phyloP scores from a whole-genome alignment of 1,284 basidiomycete genomes.

The Pyrrhoderma lamaoense region DNA sequence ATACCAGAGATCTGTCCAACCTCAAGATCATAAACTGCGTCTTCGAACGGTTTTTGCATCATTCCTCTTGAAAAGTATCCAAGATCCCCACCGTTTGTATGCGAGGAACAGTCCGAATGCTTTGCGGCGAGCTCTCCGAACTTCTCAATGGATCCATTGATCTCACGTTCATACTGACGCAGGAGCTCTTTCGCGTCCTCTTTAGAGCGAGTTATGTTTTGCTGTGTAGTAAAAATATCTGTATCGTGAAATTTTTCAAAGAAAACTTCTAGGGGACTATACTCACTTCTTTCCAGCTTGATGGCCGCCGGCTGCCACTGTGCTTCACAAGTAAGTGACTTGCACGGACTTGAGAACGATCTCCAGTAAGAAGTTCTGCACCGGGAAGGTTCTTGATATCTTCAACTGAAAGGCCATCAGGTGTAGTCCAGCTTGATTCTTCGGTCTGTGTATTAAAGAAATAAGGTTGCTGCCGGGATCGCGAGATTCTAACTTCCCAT shows the following conservation, averaged over 20 bases:
- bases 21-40: slow-evolving; percentile 75
- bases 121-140: slow-evolving; percentile 70
- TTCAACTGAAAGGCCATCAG: slow-evolving; percentile 56
- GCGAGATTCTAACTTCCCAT: slow-evolving; percentile 85
- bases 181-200: slow-evolving; percentile 83
- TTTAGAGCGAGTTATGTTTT: slow-evolving; percentile 81
- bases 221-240: slow-evolving; percentile 33
- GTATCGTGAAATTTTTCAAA: neutral
- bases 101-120: slow-evolving; percentile 87
- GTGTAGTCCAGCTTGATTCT: slow-evolving; percentile 81
- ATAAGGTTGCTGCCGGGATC: slow-evolving; percentile 76
- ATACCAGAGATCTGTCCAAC: slow-evolving; percentile 85
- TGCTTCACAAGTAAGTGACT: slow-evolving; percentile 97
- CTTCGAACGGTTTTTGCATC: slow-evolving; percentile 99
- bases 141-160: slow-evolving; percentile 50
- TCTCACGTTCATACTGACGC: slow-evolving; percentile 52
- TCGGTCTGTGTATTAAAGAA: slow-evolving; percentile 76
- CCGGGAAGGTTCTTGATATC: slow-evolving; percentile 65
- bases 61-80: slow-evolving; percentile 81
- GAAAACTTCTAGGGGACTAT: neutral
- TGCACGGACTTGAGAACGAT: slow-evolving; percentile 62
- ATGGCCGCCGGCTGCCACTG: slow-evolving; percentile 75
- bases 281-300: slow-evolving; percentile 88
- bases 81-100: slow-evolving; percentile 75
- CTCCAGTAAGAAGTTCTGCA: slow-evolving; percentile 36